Evolutionary conservation across 495 filamentous ascomycete genomes (phyloP).

Genomic region (Hypoxylon perforatum): DNA sequence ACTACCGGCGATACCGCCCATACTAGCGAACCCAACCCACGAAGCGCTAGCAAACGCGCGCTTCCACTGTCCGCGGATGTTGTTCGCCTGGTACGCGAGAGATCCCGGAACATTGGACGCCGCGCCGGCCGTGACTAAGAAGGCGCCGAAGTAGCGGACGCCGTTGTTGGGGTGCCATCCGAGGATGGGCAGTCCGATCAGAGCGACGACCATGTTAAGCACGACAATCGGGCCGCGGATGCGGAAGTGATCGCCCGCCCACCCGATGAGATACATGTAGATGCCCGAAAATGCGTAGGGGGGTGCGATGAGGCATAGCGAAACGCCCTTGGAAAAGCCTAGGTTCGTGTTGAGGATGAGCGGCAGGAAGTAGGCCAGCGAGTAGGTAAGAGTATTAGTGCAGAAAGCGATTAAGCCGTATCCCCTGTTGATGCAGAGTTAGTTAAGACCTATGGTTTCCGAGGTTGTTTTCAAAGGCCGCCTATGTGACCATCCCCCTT

Average conservation of each 20-base stretch:
- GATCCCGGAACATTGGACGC: slow-evolving; percentile 66
- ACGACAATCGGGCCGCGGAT: slow-evolving; percentile 66
- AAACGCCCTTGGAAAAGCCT: slow-evolving; percentile 62
- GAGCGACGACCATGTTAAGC: slow-evolving; percentile 55
- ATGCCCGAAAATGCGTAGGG: slow-evolving; percentile 68
- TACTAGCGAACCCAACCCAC: slow-evolving; percentile 64
- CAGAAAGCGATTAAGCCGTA: slow-evolving; percentile 66
- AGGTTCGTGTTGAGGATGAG: slow-evolving; percentile 69
- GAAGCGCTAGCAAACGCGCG: slow-evolving; percentile 69
- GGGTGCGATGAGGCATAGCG: slow-evolving; percentile 71
- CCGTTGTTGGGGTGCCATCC: slow-evolving; percentile 61
- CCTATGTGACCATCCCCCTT: background rate
- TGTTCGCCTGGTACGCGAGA: slow-evolving; percentile 70
- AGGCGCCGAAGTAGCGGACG: slow-evolving; percentile 69
- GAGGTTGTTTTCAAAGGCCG: slow-evolving; percentile 36
- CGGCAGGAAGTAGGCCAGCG: slow-evolving; percentile 73
- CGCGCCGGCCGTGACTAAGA: slow-evolving; percentile 65
- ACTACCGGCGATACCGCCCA: slow-evolving; percentile 69
- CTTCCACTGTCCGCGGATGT: slow-evolving; percentile 75
- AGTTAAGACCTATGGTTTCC: slow-evolving; percentile 46
- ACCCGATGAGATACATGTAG: slow-evolving; percentile 64
- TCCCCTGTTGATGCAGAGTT: slow-evolving; percentile 36
- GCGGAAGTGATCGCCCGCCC: slow-evolving; percentile 65
- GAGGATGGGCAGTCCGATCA: slow-evolving; percentile 58
- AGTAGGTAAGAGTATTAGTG: slow-evolving; percentile 67